These are phyloP conservation scores for Penicillium sp. DNA, from an alignment of 2,329 filamentous ascomycete genomes.

Conservation along the genomic window DNA sequence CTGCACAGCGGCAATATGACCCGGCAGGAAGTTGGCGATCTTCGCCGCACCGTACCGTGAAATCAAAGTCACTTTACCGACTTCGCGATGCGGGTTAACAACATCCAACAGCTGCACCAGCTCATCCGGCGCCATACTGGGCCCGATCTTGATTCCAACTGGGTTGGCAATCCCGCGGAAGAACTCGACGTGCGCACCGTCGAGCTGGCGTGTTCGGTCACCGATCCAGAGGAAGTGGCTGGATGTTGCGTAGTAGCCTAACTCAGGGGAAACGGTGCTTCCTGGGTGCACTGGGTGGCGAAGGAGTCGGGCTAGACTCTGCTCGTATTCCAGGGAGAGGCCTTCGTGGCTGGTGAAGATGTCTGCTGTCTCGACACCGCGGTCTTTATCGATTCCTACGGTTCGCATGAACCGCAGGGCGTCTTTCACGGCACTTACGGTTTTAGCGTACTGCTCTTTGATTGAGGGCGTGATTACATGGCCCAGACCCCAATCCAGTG, in stretches of 20 bases:
- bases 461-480: constrained; percentile 82
- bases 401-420: constrained; percentile 92
- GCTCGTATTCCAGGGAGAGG: constrained; percentile 89
- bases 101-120: constrained; percentile 76
- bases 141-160: constrained; percentile 93
- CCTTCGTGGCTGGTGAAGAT: constrained; percentile 96
- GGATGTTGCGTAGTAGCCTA: constrained; percentile 85
- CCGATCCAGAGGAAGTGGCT: constrained; percentile 99
- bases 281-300: constrained; percentile 47
- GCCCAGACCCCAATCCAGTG: constrained; percentile 90
- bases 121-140: constrained; percentile 73
- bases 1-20: constrained; percentile 86
- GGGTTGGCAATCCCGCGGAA: constrained; percentile 96
- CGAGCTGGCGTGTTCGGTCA: constrained; percentile 89
- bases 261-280: background rate
- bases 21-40: constrained; percentile 72
- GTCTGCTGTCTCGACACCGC: constrained; percentile 85
- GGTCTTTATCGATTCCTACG: constrained; percentile 81
- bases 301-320: constrained; percentile 75
- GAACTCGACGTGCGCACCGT: constrained; percentile 94
- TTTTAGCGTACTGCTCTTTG: constrained; percentile 80
- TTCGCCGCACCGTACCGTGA: constrained; percentile 85
- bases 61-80: constrained; percentile 93
- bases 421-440: constrained; percentile 83
- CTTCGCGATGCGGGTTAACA: constrained; percentile 77